Conservation (phyloP, 2,329 filamentous ascomycete genomes). For the Metarhizium robertsii region DNA sequence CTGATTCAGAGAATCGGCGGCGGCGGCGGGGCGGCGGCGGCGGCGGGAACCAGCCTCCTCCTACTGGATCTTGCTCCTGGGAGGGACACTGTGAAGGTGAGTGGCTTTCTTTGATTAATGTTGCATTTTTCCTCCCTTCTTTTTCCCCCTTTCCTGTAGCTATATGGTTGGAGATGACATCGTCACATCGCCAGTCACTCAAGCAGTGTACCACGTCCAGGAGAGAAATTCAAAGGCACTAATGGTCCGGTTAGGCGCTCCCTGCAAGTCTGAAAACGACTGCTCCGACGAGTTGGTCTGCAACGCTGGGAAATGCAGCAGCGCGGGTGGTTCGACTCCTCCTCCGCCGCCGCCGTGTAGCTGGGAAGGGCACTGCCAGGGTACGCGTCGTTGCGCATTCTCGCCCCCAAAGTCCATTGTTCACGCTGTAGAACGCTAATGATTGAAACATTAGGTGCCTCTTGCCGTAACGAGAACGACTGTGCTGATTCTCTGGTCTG, state of each 20-base stretch:
- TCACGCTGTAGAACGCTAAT: neutral
- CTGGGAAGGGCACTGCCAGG: constrained; percentile 9
- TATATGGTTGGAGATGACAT: too few species aligned
- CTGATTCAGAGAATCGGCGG: constrained; percentile 30
- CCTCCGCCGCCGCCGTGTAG: neutral
- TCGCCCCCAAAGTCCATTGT: neutral
- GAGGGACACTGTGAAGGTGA: constrained; percentile 10
- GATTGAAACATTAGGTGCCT: constrained; percentile 10
- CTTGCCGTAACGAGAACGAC: constrained; percentile 13
- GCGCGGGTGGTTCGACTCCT: neutral
- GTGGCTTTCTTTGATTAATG: neutral
- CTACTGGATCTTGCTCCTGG: constrained; percentile 9
- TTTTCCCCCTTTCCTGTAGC: too few species aligned
- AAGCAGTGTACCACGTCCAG: too few species aligned
- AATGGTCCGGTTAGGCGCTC: too few species aligned
- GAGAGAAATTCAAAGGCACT: too few species aligned
- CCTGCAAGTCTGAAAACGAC: neutral
- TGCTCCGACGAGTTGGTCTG: constrained; percentile 12
- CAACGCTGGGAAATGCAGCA: constrained; percentile 11
- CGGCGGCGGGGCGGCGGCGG: constrained; percentile 8
- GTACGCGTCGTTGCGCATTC: neutral
- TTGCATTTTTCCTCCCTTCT: too few species aligned
- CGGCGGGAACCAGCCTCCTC: neutral
- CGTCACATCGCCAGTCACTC: too few species aligned
- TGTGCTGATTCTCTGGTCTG: constrained; percentile 16